Evolutionary conservation across 208 protist genomes (phyloP), one percentile per base, ranked within the genome.

Genomic region (Endotrypanum monterogeii): DNA sequence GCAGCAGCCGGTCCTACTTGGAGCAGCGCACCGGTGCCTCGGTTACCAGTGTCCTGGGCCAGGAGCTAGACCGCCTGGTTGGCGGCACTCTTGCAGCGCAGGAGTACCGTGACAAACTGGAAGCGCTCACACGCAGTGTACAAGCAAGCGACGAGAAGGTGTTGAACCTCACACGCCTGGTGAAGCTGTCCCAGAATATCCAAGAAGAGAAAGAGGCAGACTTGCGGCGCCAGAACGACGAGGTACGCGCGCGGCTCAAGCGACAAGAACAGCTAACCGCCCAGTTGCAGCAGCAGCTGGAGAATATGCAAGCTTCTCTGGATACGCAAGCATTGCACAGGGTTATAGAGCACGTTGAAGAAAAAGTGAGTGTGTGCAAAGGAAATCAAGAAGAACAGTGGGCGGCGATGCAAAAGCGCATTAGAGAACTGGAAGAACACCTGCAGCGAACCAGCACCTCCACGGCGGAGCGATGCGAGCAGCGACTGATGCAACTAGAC

Each of bases 61-160:
- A 76, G 52, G 76, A 76, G 51, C 70, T 92, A 41, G 83, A 93
- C 68, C 74, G 78, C 16, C 78, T 93, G 5, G 83, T 95, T 16
- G 83, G 88, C 48, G 91, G 91, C 46, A 89, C 85, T 16, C 84
- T 95, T 18, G 80, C 91, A 0, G 80, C 84, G 25, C 91, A 96
- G 78, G 82, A 89, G 68, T 85, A 84, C 55, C 69, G 82, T 20
- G 82, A 89, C 60, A 83, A 82, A 14, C 46, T 92, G 66, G 90
- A 94, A 56, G 72, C 60, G 48, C 80, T 94, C 35, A 84, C 78
- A 20, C 66, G 70, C 25, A 79, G 80, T 41, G 81, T 89, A 48
- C 71, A 82, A 51, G 73, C 85, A 28, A 89, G 89, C 56, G 92
- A 96, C 60, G 88, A 92, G 58, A 94, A 94, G 78, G 76, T 96